These are phyloP conservation scores for Coemansia sp. DNA, from an alignment of 371 early-diverging fungal genomes.

Conservation along the genomic window DNA sequence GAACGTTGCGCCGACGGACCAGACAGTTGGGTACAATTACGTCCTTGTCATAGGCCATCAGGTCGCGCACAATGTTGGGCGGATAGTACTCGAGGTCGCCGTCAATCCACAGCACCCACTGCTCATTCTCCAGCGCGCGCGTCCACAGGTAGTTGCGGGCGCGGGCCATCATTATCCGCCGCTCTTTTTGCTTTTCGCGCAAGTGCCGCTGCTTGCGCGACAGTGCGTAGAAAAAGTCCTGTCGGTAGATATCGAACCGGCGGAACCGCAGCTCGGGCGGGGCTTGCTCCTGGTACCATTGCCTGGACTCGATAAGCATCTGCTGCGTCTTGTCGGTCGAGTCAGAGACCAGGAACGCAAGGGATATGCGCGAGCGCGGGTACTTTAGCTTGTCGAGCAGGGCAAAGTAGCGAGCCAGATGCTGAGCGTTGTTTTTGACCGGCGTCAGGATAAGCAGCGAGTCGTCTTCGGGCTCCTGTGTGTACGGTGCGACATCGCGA, in stretches of 20 bases:
- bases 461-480: conserved; percentile 27
- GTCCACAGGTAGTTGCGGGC: conserved; percentile 63
- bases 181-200: conserved; percentile 58
- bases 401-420: conserved; percentile 63
- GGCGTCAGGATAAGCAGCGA: conserved; percentile 64
- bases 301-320: conserved; percentile 43
- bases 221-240: conserved; percentile 57
- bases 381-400: conserved; percentile 60
- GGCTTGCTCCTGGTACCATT: conserved; percentile 45
- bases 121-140: conserved; percentile 58
- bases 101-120: conserved; percentile 75
- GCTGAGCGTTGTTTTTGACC: conserved; percentile 62
- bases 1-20: conserved; percentile 52
- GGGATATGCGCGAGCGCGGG: conserved; percentile 63
- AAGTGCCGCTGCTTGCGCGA: conserved; percentile 61
- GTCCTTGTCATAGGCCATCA: conserved; percentile 64
- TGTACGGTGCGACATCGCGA: conserved; percentile 21
- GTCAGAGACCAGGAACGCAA: conserved; percentile 67
- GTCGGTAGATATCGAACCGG: conserved; percentile 60
- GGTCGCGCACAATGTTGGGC: conserved; percentile 55
- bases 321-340: conserved; percentile 57
- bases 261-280: conserved; percentile 54
- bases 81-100: conserved; percentile 67
- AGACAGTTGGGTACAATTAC: conserved; percentile 67
- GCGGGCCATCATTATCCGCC: conserved; percentile 63